Conservation (phyloP, 2,329 filamentous ascomycete species). For the Juglanconis juglandina region DNA sequence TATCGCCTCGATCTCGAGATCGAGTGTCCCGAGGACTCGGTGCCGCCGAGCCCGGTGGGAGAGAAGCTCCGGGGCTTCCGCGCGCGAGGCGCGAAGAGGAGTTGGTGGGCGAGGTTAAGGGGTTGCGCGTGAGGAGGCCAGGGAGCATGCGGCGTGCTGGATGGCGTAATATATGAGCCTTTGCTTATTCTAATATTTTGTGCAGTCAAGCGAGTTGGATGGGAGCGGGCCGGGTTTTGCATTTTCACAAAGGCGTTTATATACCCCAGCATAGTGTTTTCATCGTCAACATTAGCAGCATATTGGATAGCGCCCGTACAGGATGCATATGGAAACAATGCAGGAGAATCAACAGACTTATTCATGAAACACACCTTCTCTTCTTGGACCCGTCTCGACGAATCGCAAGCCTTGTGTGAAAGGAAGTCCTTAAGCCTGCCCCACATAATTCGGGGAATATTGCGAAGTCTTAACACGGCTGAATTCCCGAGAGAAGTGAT, state of each 20-base stretch:
- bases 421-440: no score
- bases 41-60: constrained; percentile 16
- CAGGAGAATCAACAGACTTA: background rate
- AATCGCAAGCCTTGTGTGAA: no score
- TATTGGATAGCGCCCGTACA: background rate
- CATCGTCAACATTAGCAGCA: no score
- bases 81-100: background rate
- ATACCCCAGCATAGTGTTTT: background rate
- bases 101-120: constrained; percentile 13
- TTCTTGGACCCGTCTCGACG: no score
- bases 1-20: constrained; percentile 57
- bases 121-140: background rate
- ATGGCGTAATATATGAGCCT: background rate
- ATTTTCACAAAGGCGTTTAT: background rate
- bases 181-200: constrained; percentile 1
- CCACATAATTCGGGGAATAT: no score
- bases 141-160: background rate
- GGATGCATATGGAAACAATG: background rate
- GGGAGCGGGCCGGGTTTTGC: background rate
- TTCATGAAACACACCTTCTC: background rate
- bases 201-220: background rate
- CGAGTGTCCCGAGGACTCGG: constrained; percentile 22
- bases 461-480: no score
- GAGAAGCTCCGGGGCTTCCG: constrained; percentile 16
- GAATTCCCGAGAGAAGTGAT: no score